Evolutionary conservation across 2,329 filamentous ascomycete genomes (phyloP).

Genomic region (Beauveria sp.): DNA sequence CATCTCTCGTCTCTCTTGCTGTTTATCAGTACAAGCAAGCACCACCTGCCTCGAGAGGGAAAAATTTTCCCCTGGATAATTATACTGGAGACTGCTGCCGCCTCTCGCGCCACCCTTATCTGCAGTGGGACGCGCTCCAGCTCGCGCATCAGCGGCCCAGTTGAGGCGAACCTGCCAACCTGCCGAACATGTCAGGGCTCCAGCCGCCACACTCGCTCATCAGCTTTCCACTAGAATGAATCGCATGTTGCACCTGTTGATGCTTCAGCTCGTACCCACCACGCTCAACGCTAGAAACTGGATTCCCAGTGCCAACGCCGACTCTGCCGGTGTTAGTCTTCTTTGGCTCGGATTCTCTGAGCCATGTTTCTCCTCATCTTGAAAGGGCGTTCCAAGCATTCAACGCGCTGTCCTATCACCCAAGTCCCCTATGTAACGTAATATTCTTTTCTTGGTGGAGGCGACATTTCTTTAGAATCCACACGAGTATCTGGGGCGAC

Average conservation of each 20-base stretch:
- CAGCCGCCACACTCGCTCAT: not conserved
- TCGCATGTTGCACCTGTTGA: not conserved
- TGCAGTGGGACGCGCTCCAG: slow-evolving; percentile 2
- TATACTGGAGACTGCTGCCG: not conserved
- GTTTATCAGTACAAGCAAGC: not conserved
- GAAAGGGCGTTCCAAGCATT: too few relatives aligned
- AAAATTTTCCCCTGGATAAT: not conserved
- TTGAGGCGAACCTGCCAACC: slow-evolving; percentile 1
- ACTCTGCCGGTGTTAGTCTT: not conserved
- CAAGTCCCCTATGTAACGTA: not conserved
- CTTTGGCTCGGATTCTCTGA: not conserved
- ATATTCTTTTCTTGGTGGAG: not conserved
- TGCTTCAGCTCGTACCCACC: slow-evolving; percentile 1
- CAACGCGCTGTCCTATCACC: too few relatives aligned
- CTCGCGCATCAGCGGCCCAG: not conserved
- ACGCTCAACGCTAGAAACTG: not conserved
- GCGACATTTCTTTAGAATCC: not conserved
- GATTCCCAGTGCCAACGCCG: not conserved
- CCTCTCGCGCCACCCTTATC: not conserved
- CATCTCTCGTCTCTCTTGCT: too few relatives aligned
- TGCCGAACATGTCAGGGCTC: not conserved
- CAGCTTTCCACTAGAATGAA: not conserved
- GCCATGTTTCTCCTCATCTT: too few relatives aligned
- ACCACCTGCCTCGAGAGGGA: not conserved
- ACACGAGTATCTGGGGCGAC: not conserved